Evolutionary conservation across 2,329 filamentous ascomycete genomes (phyloP).

Genomic region (Stachybotrys chartarum): DNA sequence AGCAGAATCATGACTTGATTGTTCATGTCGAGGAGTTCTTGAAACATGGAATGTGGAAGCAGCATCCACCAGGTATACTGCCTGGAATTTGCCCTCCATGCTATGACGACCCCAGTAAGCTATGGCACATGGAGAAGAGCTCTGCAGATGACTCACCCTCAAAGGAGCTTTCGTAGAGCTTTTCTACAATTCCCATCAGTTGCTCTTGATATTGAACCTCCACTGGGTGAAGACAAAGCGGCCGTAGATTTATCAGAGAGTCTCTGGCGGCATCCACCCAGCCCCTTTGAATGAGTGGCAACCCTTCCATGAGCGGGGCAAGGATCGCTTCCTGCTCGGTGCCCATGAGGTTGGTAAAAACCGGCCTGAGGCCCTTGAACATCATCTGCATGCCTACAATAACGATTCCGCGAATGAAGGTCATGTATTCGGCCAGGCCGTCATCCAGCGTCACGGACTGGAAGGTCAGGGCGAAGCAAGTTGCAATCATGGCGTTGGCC

Average conservation of each 20-base stretch:
- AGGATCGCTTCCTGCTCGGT: constrained; percentile 33
- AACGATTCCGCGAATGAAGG: constrained; percentile 50
- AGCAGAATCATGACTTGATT: constrained; percentile 41
- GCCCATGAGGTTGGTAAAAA: constrained; percentile 41
- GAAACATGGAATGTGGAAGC: constrained; percentile 44
- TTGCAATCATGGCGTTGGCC: constrained; percentile 51
- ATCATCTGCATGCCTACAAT: constrained; percentile 49
- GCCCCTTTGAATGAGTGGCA: constrained; percentile 36
- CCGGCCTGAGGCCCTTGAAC: constrained; percentile 37
- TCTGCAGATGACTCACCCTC: constrained; percentile 32
- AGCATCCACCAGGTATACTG: constrained; percentile 54
- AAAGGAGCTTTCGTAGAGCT: constrained; percentile 45
- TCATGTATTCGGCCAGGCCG: constrained; percentile 54
- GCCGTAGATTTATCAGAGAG: constrained; percentile 32
- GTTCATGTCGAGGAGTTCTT: constrained; percentile 37
- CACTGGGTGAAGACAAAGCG: constrained; percentile 34
- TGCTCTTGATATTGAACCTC: constrained; percentile 39
- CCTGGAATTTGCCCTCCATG: constrained; percentile 40
- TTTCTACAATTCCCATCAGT: constrained; percentile 39
- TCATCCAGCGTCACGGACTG: constrained; percentile 52
- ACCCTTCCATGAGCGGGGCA: constrained; percentile 34
- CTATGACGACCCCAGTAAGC: constrained; percentile 18
- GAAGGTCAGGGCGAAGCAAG: constrained; percentile 52
- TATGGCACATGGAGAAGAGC: constrained; percentile 17
- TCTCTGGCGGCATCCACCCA: constrained; percentile 40